Evolutionary conservation across 1,139 yeast species (phyloP).

Genomic region (Saccharomyces hybrid): DNA sequence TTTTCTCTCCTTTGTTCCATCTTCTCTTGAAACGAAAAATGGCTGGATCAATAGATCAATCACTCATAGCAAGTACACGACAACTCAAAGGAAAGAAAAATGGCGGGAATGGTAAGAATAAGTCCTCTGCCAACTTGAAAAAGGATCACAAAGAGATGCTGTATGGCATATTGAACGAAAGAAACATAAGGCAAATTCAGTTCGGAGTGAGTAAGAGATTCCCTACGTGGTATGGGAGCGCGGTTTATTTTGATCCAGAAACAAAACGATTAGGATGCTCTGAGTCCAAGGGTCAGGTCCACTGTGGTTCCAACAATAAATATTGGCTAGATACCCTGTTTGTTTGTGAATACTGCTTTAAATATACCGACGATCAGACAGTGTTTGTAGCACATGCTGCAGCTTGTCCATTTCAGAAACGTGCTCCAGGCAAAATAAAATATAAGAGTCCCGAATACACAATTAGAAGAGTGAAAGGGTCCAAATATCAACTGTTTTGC

Average conservation of each 20-base stretch:
- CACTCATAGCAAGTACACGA: background rate
- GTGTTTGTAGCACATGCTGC: slow-evolving; percentile 39
- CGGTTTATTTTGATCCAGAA: slow-evolving; percentile 53
- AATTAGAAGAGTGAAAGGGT: slow-evolving; percentile 63
- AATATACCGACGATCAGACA: slow-evolving; percentile 48
- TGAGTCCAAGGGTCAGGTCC: slow-evolving; percentile 1
- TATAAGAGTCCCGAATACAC: slow-evolving; percentile 53
- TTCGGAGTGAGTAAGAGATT: slow-evolving; percentile 55
- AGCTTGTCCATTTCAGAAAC: slow-evolving; percentile 41
- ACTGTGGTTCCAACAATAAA: slow-evolving; percentile 5
- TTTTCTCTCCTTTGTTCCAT: background rate
- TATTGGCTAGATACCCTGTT: slow-evolving; percentile 54
- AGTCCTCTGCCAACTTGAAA: background rate
- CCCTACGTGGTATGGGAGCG: slow-evolving; percentile 80
- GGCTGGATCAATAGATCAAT: background rate
- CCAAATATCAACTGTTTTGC: slow-evolving; percentile 55
- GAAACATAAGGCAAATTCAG: slow-evolving; percentile 58
- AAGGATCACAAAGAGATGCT: slow-evolving; percentile 31
- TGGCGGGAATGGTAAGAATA: slow-evolving; percentile 7
- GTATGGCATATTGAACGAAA: slow-evolving; percentile 52
- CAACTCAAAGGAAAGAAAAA: background rate
- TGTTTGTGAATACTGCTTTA: slow-evolving; percentile 80
- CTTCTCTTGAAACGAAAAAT: background rate
- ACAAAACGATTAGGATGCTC: slow-evolving; percentile 28
- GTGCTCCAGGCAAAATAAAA: slow-evolving; percentile 57